Conservation (phyloP, 495 filamentous ascomycete genomes). For the Lophium mytilinum region DNA sequence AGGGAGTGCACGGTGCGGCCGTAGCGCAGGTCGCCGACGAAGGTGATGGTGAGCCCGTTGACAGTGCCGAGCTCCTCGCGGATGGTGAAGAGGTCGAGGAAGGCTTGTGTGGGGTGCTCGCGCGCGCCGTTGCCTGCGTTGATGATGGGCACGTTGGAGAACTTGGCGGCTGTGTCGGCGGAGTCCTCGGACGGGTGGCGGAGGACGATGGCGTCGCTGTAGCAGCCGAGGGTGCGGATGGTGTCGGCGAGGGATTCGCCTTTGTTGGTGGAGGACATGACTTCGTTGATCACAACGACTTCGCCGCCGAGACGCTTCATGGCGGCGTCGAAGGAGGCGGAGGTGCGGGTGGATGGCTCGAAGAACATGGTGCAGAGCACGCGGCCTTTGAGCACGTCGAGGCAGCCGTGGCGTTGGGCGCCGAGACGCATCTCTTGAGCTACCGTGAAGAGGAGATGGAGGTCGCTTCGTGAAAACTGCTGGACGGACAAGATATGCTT, state of each 20-base stretch:
- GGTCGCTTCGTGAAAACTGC: slow-evolving; percentile 74
- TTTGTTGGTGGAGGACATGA: slow-evolving; percentile 79
- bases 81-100: slow-evolving; percentile 98
- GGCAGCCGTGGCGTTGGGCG: slow-evolving; percentile 79
- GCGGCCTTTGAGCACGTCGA: slow-evolving; percentile 77
- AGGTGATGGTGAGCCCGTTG: slow-evolving; percentile 88
- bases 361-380: slow-evolving; percentile 90
- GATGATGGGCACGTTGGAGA: slow-evolving; percentile 82
- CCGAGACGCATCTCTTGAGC: slow-evolving; percentile 94
- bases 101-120: slow-evolving; percentile 95
- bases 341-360: slow-evolving; percentile 93
- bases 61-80: slow-evolving; percentile 94
- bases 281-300: slow-evolving; percentile 66
- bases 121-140: slow-evolving; percentile 92
- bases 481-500: slow-evolving; percentile 83
- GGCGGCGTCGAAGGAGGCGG: slow-evolving; percentile 90
- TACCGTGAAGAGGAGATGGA: slow-evolving; percentile 90
- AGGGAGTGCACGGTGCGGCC: slow-evolving; percentile 92
- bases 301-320: slow-evolving; percentile 95
- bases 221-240: slow-evolving; percentile 84
- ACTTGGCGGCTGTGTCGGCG: slow-evolving; percentile 72
- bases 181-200: slow-evolving; percentile 79
- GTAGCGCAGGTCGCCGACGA: slow-evolving; percentile 85
- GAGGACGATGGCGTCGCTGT: slow-evolving; percentile 87
- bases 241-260: slow-evolving; percentile 91